Evolutionary conservation across 2,329 filamentous ascomycete species (phyloP).

Genomic region (Pyricularia pennisetigena): DNA sequence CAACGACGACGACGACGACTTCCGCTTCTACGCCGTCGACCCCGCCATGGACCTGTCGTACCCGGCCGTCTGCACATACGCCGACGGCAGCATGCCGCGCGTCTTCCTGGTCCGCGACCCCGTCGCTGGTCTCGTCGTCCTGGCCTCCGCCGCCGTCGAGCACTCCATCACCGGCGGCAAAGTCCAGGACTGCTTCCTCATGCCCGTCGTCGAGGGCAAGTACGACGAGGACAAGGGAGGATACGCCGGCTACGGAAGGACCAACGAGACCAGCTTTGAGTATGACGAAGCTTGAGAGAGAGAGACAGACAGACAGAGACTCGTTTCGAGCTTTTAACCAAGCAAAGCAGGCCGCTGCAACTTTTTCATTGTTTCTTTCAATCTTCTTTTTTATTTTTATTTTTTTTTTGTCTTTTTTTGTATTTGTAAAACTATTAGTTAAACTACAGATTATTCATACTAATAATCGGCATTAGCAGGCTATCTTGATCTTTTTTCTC

Average conservation of each 20-base stretch:
- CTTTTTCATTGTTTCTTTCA: background rate
- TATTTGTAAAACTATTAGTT: background rate
- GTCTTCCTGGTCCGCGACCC: conserved; percentile 18
- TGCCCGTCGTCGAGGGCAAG: conserved; percentile 22
- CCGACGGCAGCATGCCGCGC: conserved; percentile 12
- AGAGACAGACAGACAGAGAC: background rate
- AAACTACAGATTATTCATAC: background rate
- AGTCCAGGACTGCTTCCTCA: conserved; percentile 19
- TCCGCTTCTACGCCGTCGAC: conserved; percentile 14
- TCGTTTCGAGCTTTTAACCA: background rate
- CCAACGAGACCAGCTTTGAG: background rate
- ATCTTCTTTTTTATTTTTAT: background rate
- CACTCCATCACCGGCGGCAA: conserved; percentile 18
- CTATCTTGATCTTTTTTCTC: background rate
- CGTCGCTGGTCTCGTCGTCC: conserved; percentile 10
- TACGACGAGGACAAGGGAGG: background rate
- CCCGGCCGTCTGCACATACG: conserved; percentile 19
- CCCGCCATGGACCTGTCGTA: conserved; percentile 15
- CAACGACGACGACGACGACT: conserved; percentile 7
- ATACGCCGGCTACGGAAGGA: background rate
- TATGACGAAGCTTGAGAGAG: background rate
- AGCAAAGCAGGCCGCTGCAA: background rate
- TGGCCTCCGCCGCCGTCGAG: conserved; percentile 14
- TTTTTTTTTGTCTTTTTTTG: background rate
- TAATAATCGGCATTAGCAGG: background rate